Base-by-base conservation (phyloP, 2,329 filamentous ascomycete genomes). In the Colletotrichum lini region DNA sequence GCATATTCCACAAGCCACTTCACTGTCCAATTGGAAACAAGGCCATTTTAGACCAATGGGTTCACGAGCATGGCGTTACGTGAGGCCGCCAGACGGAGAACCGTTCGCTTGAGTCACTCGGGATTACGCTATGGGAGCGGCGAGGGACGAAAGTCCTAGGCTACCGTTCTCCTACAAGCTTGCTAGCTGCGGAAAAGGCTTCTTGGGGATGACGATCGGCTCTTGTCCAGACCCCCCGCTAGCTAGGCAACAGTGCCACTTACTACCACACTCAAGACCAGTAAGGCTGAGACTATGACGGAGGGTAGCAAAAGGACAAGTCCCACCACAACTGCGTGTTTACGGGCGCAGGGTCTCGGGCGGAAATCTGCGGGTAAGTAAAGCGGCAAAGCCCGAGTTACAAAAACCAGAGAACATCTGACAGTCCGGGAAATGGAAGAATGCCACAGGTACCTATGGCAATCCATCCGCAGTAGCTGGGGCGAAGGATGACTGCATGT, bases 71-170 rank as follows among this genome's bases (percentile, higher is more conserved):
- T 10, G 12, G 8, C 35, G n/a, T 40, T 58, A 15, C n/a, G n/a
- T 52, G 59, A 62, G 59, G 59, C 59, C 59, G 59, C 59, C 59
- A 12, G 47, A 18, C 4, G 8, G 13, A 26, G 35, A 56, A 5
- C 52, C 18, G 18, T 56, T 56, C 30, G 40, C 21, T 50, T 62
- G 59, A 62, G 59, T 62, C 59, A 62, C 59, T 62, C 45, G 30
- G 15, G 59, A 38, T 12, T 42, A 23, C 47, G 45, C 59, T 62
- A 50, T n/a, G 59, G 26, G 15, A 23, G 59, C 59, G 59, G 59
- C n/a, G 45, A 52, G 35, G 21, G 40, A 40, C 21, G 45, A n/a
- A 52, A 23, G 45, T 26, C 21, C n/a, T 40, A 18, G 23, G 45
- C 6, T 9, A 26, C 35, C 10, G 16, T 23, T 21, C 23, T 23